phyloP scores from a whole-genome alignment of 2,329 filamentous ascomycete species.

The Moelleriella libera region DNA sequence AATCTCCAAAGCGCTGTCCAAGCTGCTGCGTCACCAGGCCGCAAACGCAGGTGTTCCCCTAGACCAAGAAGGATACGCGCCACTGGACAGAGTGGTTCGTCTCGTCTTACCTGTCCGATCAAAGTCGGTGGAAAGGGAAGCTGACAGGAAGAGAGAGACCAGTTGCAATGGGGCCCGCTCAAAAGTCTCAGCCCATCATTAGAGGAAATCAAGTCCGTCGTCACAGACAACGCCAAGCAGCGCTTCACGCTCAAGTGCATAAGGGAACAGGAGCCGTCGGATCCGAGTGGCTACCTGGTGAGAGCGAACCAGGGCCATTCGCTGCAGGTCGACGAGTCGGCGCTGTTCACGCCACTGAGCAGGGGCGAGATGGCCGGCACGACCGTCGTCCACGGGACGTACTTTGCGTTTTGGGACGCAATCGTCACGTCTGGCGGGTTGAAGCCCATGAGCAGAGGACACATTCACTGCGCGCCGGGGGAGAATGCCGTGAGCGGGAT shows the following conservation, averaged over 20 bases:
- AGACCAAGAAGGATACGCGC: slow-evolving; percentile 45
- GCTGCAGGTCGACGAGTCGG: slow-evolving; percentile 59
- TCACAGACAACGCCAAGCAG: slow-evolving; percentile 73
- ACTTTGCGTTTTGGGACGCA: slow-evolving; percentile 60
- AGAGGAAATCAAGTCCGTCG: slow-evolving; percentile 54
- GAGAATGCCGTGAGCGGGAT: slow-evolving; percentile 62
- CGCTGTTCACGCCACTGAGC: slow-evolving; percentile 55
- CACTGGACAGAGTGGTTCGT: slow-evolving; percentile 40
- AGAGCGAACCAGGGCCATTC: slow-evolving; percentile 93
- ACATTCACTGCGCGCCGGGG: slow-evolving; percentile 76
- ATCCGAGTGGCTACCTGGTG: slow-evolving; percentile 64
- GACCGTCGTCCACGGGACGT: slow-evolving; percentile 76
- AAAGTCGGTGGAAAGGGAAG: background rate
- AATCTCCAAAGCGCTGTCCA: slow-evolving; percentile 39
- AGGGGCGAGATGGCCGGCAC: slow-evolving; percentile 41
- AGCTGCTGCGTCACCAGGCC: slow-evolving; percentile 41
- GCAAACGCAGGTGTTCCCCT: slow-evolving; percentile 40
- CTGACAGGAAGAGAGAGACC: slow-evolving; percentile 2
- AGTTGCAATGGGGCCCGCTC: slow-evolving; percentile 44
- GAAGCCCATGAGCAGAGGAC: slow-evolving; percentile 67
- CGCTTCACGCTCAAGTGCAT: slow-evolving; percentile 65
- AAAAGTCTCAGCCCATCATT: slow-evolving; percentile 60
- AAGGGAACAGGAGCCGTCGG: slow-evolving; percentile 13
- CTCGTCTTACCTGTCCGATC: slow-evolving; percentile 1
- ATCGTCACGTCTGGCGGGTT: slow-evolving; percentile 71